Conservation (phyloP, 2,329 filamentous ascomycete genomes). For the Cladosporium phlei region DNA sequence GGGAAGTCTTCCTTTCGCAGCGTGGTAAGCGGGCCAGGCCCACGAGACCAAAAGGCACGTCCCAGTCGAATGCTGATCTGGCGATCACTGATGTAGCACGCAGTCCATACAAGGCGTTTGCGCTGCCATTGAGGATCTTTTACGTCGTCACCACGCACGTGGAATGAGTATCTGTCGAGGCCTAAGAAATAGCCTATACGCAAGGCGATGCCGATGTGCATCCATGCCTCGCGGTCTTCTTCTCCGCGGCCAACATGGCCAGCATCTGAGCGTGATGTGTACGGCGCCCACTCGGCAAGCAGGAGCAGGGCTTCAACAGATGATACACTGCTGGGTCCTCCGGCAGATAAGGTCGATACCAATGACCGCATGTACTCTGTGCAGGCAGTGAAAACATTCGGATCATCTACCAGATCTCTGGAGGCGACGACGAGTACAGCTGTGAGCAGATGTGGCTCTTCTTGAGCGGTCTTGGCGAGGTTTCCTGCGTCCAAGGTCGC, state of each 20-base stretch:
- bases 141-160: conserved; percentile 52
- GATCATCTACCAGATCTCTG: conserved; percentile 63
- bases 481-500: conserved; percentile 53
- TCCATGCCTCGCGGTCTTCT: conserved; percentile 71
- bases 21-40: conserved; percentile 62
- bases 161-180: conserved; percentile 64
- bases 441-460: conserved; percentile 64
- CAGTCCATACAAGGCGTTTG: conserved; percentile 64
- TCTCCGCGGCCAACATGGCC: conserved; percentile 65
- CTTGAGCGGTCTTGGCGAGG: conserved; percentile 53
- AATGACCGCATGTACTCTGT: conserved; percentile 66
- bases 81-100: conserved; percentile 62
- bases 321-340: conserved; percentile 63
- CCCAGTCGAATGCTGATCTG: conserved; percentile 67
- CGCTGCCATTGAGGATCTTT: conserved; percentile 57
- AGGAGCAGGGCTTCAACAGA: conserved; percentile 66
- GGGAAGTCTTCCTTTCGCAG: conserved; percentile 64
- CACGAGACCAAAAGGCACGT: conserved; percentile 69
- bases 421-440: conserved; percentile 67
- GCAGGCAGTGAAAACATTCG: conserved; percentile 60
- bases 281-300: conserved; percentile 69
- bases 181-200: conserved; percentile 66
- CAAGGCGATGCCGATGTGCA: conserved; percentile 68
- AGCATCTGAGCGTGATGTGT: conserved; percentile 56
- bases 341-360: conserved; percentile 62